Evolutionary conservation across 2,329 filamentous ascomycete genomes (phyloP), one percentile per base, ranked within the genome.

Genomic region (Penicillium palitans): DNA sequence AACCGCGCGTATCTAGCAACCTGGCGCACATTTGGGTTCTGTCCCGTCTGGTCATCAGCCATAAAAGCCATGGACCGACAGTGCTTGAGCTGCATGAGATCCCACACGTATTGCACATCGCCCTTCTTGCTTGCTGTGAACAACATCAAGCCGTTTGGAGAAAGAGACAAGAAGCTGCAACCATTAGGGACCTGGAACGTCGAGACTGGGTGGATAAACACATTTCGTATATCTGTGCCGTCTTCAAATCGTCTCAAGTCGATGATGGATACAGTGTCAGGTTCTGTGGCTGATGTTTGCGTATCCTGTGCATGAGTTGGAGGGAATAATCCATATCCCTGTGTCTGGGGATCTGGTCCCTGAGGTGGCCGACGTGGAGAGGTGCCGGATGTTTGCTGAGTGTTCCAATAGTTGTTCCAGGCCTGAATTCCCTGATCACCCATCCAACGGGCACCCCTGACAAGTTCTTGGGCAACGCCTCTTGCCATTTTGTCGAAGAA

Each of bases 1-100:
- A 97, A 89, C 41, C 95, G 87, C 21, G 91, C 90, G 70, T 96
- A 97, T 60, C 93, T 87, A 8, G 92, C 91, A 60, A 97, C 83
- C 72, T 96, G 91, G 48, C 92, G 88, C 33, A 97, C 90, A 61
- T 73, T 76, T 8, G 72, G 64, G 25, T 65, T 65, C 31, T 72
- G 67, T 25, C 66, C 55, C 19, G 65, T 56, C 17, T 68, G 65
- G 42, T 78, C 71, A 21, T 78, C 76, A 4, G 71, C 61, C 31
- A 78, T 66, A 54, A 77, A 74, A 42, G 67, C 66, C 56, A 68
- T 72, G 39, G 72, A 66, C 55, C 77, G 74, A 37, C 76, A 76
- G 65, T 80, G 69, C 59, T 75, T 77, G 40, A 76, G 70, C 61
- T 81, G 79, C 75, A 81, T 76, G 27, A 81, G 66, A 68, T 81